A percentile compares a stretch with the other conserved stretches of the same genome.
phyloP scores from a whole-genome alignment of 78 protist genomes.

The Speleostelium caveatum region DNA sequence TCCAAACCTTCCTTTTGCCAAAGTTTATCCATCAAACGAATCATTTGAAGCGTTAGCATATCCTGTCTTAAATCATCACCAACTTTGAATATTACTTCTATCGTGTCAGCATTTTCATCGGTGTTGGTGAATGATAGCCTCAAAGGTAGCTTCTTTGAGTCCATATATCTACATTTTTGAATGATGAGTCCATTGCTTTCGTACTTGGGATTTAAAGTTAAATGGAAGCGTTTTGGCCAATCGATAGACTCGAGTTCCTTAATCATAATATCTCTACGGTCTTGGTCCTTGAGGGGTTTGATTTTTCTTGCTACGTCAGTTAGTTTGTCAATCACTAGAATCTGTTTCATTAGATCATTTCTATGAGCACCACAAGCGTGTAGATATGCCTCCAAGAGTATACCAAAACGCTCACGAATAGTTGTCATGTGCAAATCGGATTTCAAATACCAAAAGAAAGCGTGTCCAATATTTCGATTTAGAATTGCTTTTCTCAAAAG shows the following conservation, averaged over 20 bases:
- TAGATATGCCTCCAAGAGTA: conserved; percentile 91
- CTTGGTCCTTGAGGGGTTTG: conserved; percentile 53
- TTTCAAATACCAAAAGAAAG: conserved; percentile 90
- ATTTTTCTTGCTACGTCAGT: conserved; percentile 48
- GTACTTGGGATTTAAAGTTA: conserved; percentile 79
- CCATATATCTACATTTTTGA: conserved; percentile 90
- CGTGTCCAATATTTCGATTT: conserved; percentile 79
- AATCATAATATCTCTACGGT: conserved; percentile 53
- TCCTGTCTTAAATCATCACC: conserved; percentile 97
- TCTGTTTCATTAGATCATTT: conserved; percentile 48
- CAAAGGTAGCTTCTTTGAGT: conserved; percentile 90
- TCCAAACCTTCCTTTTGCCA: conserved; percentile 91
- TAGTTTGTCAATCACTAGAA: conserved; percentile 27
- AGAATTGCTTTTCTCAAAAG: conserved; percentile 78
- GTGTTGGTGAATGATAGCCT: conserved; percentile 79
- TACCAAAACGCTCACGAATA: conserved; percentile 89
- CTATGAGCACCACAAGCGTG: conserved; percentile 85
- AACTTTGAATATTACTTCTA: conserved; percentile 90
- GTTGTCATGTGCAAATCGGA: conserved; percentile 88
- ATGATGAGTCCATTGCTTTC: conserved; percentile 71
- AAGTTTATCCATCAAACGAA: conserved; percentile 82
- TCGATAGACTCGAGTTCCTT: conserved; percentile 32
- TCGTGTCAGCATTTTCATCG: conserved; percentile 52
- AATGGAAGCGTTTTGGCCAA: conserved; percentile 72
- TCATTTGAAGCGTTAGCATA: conserved; percentile 91